Base-by-base conservation (phyloP, 768 basidiomycete species). In the Serendipita sp. region DNA sequence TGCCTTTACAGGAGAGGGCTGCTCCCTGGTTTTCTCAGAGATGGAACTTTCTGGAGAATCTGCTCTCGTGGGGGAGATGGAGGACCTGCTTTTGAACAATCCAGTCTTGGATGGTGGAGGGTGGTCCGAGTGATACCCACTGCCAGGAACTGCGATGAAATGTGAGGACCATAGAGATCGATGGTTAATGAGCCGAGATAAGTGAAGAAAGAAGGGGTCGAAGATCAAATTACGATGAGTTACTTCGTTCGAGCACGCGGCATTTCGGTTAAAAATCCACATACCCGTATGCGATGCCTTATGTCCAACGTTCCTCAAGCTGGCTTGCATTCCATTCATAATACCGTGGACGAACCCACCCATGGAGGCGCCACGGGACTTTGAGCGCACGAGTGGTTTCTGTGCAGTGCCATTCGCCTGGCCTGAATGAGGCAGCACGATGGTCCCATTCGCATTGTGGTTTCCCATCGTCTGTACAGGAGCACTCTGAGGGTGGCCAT, bases 321-420 rank as follows among this genome's bases (percentile, higher is more conserved):
- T 58, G 31, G 53, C 53, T 20, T 58, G 53, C 33, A 58, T 34
- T 30, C 33, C 33, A 58, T 58, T 58, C 24, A 58, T 24, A 31
- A 58, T 58, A n/a, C 53, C 53, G n/a, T 58, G 53, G 4, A 58
- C 53, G 20, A 58, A 58, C 17, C 53, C 53, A 34, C 53, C 53
- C 26, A 58, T 31, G 31, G 53, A 58, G 17, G 24, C 53, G 22
- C 53, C 53, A n/a, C 53, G 53, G 17, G 53, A 58, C 53, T 58
- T 58, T 28, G 53, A 58, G 26, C 53, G 53, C 17, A 33, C 53
- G 2, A 58, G 53, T 4, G 53, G 53, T 58, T 58, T 58, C 31
- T 22, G 53, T 31, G 31, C 53, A 9, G n/a, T n/a, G 26, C 26
- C 45, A 48, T 20, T 28, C 26, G 20, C 9, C n/a, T 48, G 45